A percentile compares a stretch with the other conserved stretches of the same genome.
Evolutionary conservation across 768 basidiomycete genomes (phyloP).

Genomic region (Clavaria fumosa): DNA sequence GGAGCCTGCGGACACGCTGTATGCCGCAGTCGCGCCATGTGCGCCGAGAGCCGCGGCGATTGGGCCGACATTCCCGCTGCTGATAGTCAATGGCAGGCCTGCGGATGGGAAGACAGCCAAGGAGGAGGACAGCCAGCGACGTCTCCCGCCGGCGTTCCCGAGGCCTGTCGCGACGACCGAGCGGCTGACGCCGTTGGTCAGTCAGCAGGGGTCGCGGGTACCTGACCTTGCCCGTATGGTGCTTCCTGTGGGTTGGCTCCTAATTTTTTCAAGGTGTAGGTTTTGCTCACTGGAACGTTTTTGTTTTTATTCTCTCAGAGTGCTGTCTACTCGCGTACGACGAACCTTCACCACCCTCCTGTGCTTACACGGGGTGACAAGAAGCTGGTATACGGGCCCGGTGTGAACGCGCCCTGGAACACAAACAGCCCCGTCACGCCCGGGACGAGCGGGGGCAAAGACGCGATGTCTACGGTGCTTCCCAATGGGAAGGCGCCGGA

Average conservation of each 20-base stretch:
- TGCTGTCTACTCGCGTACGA: slow-evolving; percentile 41
- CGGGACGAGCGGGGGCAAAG: slow-evolving; percentile 10
- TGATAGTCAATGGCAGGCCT: slow-evolving; percentile 19
- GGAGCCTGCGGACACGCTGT: slow-evolving; percentile 55
- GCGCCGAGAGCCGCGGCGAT: slow-evolving; percentile 47
- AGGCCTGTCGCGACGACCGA: slow-evolving; percentile 29
- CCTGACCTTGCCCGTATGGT: slow-evolving; percentile 52
- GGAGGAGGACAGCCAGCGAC: slow-evolving; percentile 33
- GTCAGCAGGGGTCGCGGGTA: slow-evolving; percentile 47
- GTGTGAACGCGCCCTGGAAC: slow-evolving; percentile 40
- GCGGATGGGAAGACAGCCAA: slow-evolving; percentile 13
- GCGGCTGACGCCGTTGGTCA: slow-evolving; percentile 47
- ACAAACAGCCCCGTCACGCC: slow-evolving; percentile 24
- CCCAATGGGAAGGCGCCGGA: slow-evolving; percentile 18
- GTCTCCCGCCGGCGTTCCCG: slow-evolving; percentile 34
- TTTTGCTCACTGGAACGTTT: slow-evolving; percentile 2
- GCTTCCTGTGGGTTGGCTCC: slow-evolving; percentile 42
- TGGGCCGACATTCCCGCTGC: slow-evolving; percentile 50
- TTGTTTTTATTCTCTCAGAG: slow-evolving; percentile 22
- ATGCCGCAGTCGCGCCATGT: slow-evolving; percentile 40
- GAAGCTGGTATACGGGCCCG: slow-evolving; percentile 30
- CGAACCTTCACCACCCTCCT: slow-evolving; percentile 49
- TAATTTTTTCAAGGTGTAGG: neutral
- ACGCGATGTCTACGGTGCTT: too few relatives aligned
- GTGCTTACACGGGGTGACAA: slow-evolving; percentile 39